Evolutionary conservation across 164 flowering plant genomes (phyloP), one percentile per base, ranked within the genome.

Genomic region (Vitis vinifera): DNA sequence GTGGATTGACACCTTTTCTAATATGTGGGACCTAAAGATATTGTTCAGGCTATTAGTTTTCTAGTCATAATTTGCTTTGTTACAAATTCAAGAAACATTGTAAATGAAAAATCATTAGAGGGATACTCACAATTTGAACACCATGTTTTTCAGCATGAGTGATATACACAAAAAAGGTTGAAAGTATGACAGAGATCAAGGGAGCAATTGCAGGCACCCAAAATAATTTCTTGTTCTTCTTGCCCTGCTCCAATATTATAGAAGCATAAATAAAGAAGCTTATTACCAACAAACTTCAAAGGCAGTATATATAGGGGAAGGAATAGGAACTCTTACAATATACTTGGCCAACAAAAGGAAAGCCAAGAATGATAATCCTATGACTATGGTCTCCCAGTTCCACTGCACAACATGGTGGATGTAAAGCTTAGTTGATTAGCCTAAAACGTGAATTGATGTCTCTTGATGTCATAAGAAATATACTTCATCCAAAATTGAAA

Each of bases 121-220:
- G 44, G 6, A 4, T 55, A 16, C 97, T 89, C 85, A 94, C 98
- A 74, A 89, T 95, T 74, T 52, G 71, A 59, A 95, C 98, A 16
- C 98, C 97, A n/a, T 86, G 44, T 76, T 90, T 86, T 1, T 93
- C 99, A 0, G 93, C 96, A 63, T 68, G 93, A 6, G 97, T 91
- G 53, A 93, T 78, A 73, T 81, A 93, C 19, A 95, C 99, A 50
- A 88, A 87, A 51, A 95, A 81, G 59, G 99, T 93, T 48, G 98
- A 90, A 9, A 91, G 62, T 50, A 89, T 60, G 23, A 93, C 98
- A 12, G 97, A 91, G 72, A 90, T 82, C 80, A 95, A 65, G 13
- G 99, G 99, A 1, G 96, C 97, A 52, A 95, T 90, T 51, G 99
- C 98, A 1, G 96, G 82, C 31, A 92, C 83, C 99, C 98, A 95